phyloP scores from a whole-genome alignment of 257 asterid species.

The Cinchona pubescens region DNA sequence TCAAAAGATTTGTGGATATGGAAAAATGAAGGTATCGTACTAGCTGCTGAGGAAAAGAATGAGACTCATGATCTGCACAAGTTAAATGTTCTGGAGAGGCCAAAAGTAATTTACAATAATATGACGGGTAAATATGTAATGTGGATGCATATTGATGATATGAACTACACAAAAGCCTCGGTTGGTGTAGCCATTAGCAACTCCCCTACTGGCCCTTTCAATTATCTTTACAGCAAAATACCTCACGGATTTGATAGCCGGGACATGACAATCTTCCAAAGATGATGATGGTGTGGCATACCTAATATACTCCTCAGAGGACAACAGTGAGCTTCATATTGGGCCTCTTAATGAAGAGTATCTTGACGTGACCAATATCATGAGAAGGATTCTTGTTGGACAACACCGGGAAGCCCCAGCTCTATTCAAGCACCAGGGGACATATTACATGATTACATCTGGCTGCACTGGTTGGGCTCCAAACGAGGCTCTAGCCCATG shows the following conservation, averaged over 20 bases:
- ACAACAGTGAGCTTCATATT: constrained; percentile 83
- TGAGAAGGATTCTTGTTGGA: constrained; percentile 70
- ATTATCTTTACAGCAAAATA: constrained; percentile 66
- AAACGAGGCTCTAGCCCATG: constrained; percentile 82
- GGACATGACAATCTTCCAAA: constrained; percentile 93
- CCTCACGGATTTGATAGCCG: constrained; percentile 94
- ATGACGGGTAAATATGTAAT: constrained; percentile 64
- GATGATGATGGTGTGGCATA: constrained; percentile 78
- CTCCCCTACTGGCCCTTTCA: constrained; percentile 76
- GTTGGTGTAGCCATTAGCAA: constrained; percentile 71
- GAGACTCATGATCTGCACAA: constrained; percentile 84
- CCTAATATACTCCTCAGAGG: constrained; percentile 77
- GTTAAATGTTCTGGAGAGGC: constrained; percentile 85
- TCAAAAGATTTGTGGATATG: constrained; percentile 92
- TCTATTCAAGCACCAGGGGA: constrained; percentile 72
- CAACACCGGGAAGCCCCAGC: constrained; percentile 95
- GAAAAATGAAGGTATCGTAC: constrained; percentile 92
- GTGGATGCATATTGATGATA: constrained; percentile 98
- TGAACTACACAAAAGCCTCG: constrained; percentile 89
- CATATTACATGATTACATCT: constrained; percentile 93
- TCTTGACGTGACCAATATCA: constrained; percentile 44
- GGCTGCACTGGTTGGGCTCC: constrained; percentile 99
- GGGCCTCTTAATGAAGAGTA: constrained; percentile 67
- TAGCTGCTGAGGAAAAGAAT: constrained; percentile 62
- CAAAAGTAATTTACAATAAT: constrained; percentile 87